Base-by-base conservation (phyloP, 139 green algal species). In the Tetraselmis striata region DNA sequence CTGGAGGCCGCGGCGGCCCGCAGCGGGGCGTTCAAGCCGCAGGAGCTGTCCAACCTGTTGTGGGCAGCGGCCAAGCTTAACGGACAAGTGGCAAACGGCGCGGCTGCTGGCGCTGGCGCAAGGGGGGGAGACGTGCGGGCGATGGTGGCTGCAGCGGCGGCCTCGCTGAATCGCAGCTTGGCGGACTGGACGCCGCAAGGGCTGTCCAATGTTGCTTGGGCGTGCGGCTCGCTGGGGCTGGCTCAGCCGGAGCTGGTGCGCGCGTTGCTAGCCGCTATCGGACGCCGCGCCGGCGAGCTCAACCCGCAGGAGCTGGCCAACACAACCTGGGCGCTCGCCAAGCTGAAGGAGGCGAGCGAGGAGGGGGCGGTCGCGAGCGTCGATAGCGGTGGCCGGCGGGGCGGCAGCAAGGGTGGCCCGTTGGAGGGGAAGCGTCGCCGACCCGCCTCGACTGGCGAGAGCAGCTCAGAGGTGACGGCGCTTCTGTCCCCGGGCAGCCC, bases 221-320 rank as follows among this genome's bases (percentile, higher is more conserved):
- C 74, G 23, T 2, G 5, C 2, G 74, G 74, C 2, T 28, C n/a
- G 74, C 74, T 77, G 22, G 74, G 26, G 74, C 26, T 77, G 26
- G 26, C 25, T 2, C 25, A 29, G 5, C 5, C 25, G 2, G 74
- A 28, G n/a, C 25, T 77, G 26, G 74, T 29, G 26, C 22, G n/a
- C 2, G 25, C 74, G 25, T 18, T 77, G 26, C 26, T 29, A 18
- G 2, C 22, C 26, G 25, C 74, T 2, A 2, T 77, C 23, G 25
- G 23, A 22, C 5, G 2, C 26, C 22, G 74, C 22, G 25, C 74
- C n/a, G 74, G 26, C 5, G 74, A 77, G 26, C 25, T 77, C 26
- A 77, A 77, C 74, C 74, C 74, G 74, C 74, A 77, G 25, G 74
- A 77, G 74, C 74, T 77, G 2, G n/a, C 74, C 23, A 77, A 77